Evolutionary conservation across 2,329 filamentous ascomycete genomes (phyloP).

Genomic region (Colletotrichum sidae): DNA sequence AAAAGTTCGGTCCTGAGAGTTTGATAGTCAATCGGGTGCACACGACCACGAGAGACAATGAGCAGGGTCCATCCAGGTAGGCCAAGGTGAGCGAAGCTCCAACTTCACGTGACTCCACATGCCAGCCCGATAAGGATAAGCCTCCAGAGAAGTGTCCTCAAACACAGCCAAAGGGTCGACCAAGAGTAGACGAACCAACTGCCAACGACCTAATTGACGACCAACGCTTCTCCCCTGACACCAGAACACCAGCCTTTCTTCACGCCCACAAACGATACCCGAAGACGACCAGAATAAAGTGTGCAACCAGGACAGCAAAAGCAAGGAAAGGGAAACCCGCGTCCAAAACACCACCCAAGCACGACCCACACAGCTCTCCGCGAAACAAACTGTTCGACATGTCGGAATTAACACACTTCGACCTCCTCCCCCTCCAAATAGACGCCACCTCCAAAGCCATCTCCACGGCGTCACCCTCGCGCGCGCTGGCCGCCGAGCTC

Average conservation of each 20-base stretch:
- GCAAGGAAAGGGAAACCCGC: background rate
- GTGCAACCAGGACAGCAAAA: background rate
- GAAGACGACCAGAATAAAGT: background rate
- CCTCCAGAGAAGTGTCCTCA: slow-evolving; percentile 33
- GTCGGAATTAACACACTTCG: slow-evolving; percentile 79
- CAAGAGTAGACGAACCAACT: slow-evolving; percentile 11
- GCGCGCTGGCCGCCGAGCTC: slow-evolving; percentile 73
- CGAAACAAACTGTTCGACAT: slow-evolving; percentile 47
- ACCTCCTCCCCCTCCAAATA: slow-evolving; percentile 82
- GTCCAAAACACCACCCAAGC: background rate
- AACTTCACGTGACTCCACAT: slow-evolving; percentile 14
- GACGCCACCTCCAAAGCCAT: slow-evolving; percentile 86
- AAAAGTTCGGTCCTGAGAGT: no score
- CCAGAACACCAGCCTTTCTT: background rate
- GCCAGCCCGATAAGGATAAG: slow-evolving; percentile 22
- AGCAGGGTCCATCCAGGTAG: no score
- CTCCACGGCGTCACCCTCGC: slow-evolving; percentile 59
- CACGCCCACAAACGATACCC: slow-evolving; percentile 11
- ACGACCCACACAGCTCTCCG: background rate
- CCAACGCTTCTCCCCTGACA: background rate
- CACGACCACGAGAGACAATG: no score
- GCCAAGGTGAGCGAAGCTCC: no score
- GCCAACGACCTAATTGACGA: slow-evolving; percentile 15
- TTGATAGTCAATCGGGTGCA: no score
- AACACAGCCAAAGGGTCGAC: background rate